These are phyloP conservation scores for Eucalyptus sp. DNA, from an alignment of 345 rosid genomes.

Conservation along the genomic window DNA sequence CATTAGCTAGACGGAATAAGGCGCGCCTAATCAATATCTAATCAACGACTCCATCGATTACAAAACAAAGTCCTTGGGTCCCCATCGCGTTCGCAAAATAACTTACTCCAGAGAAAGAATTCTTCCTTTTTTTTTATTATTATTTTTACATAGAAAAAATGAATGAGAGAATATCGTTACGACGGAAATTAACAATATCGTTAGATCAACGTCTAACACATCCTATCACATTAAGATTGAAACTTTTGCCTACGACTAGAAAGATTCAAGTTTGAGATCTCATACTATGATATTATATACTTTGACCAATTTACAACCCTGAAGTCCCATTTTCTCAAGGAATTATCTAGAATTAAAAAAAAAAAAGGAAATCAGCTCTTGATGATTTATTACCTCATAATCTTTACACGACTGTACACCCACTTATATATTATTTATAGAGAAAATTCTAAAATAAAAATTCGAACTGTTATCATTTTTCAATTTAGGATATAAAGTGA, in stretches of 20 bases:
- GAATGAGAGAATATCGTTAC: neutral
- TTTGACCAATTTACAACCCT: accelerated
- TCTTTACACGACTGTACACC: accelerated
- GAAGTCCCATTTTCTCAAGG: accelerated
- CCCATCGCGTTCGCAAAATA: accelerated
- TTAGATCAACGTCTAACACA: neutral
- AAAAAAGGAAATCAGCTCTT: too few relatives aligned
- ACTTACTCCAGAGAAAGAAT: neutral
- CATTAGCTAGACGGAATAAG: neutral
- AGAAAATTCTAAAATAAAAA: accelerated
- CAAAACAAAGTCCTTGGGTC: neutral
- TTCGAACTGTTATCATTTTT: accelerated
- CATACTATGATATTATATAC: neutral
- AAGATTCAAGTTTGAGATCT: neutral
- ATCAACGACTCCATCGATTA: neutral
- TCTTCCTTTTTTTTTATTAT: neutral
- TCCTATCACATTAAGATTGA: accelerated
- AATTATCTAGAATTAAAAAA: neutral
- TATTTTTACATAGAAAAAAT: neutral
- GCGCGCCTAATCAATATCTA: neutral
- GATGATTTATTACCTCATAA: neutral
- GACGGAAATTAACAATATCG: accelerated
- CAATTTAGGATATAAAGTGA: too few relatives aligned
- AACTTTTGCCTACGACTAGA: neutral
- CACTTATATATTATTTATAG: too few relatives aligned